Percentiles rank a stretch among this genome's conserved stretches.
Conservation (phyloP, 2,329 filamentous ascomycete species). For the Cladophialophora bantiana region DNA sequence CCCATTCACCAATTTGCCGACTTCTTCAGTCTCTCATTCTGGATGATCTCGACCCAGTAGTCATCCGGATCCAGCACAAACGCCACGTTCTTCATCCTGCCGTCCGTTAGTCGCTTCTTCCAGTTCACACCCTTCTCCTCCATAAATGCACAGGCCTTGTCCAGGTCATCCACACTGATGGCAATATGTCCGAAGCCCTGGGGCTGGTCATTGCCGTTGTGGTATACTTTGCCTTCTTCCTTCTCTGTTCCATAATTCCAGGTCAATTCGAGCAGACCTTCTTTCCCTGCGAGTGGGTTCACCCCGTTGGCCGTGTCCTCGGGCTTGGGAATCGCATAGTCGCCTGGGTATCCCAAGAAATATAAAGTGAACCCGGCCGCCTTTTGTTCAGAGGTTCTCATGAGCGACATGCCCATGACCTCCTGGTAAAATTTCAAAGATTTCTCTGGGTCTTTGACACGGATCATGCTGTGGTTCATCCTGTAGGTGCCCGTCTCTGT, state of each 20-base stretch:
- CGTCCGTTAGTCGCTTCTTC: slow-evolving; percentile 95
- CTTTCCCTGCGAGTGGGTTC: slow-evolving; percentile 69
- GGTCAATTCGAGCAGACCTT: slow-evolving; percentile 88
- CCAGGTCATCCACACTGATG: slow-evolving; percentile 84
- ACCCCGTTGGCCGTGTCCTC: slow-evolving; percentile 59
- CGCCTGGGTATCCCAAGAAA: slow-evolving; percentile 80
- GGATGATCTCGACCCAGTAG: slow-evolving; percentile 79
- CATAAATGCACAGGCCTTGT: slow-evolving; percentile 84
- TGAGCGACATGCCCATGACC: slow-evolving; percentile 83
- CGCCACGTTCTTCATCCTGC: slow-evolving; percentile 89
- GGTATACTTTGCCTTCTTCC: slow-evolving; percentile 80
- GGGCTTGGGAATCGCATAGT: slow-evolving; percentile 61
- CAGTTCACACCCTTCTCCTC: slow-evolving; percentile 82
- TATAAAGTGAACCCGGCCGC: slow-evolving; percentile 85
- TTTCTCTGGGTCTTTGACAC: slow-evolving; percentile 80
- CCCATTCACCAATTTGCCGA: slow-evolving; percentile 49
- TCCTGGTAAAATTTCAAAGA: slow-evolving; percentile 84
- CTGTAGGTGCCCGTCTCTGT: slow-evolving; percentile 80
- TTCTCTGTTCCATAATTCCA: slow-evolving; percentile 83
- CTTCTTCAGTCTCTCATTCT: slow-evolving; percentile 57
- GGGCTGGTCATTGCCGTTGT: slow-evolving; percentile 88
- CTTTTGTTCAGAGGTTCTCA: slow-evolving; percentile 74
- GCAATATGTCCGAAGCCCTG: slow-evolving; percentile 96
- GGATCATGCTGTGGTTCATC: slow-evolving; percentile 76
- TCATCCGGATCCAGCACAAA: slow-evolving; percentile 78